Base-by-base conservation (phyloP, 2,329 filamentous ascomycete species). In the Botrytis fabae region DNA sequence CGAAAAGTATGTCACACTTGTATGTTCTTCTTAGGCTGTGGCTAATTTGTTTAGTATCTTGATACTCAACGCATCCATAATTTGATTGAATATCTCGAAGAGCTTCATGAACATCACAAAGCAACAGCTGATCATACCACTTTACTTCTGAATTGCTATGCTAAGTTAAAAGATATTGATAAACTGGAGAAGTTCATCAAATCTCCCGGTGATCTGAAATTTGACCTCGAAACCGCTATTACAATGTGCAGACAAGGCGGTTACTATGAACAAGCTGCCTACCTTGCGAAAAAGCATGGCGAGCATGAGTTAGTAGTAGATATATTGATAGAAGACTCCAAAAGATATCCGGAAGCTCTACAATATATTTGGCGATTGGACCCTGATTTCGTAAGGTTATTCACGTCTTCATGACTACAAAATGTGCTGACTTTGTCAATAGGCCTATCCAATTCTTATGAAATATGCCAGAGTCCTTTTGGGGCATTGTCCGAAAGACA, bases 41-140 rank as follows among this genome's bases (percentile, higher is more conserved):
- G 77, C 81, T 85, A 76, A 83, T 76, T 51, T 25, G 18, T 9
- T 1, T 69, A 95, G 90, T 99, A 97, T 79, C 87, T 99, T 54
- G 96, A 99, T 80, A 98, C 96, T 0, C 96, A 99, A 86, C 89
- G 95, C 75, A 98, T 99, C 82, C 94, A 98, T 78, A 99, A 98
- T 80, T 86, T 99, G 42, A 98, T 99, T 72, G 94, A 97, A 80
- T 99, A 98, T 79, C 86, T 99, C 2, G 97, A 99, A 83, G 94
- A 99, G 82, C 85, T 99, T 25, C 96, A 99, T 79, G 94, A 98
- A 75, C 94, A 97, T 78, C 91, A 95, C 79, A 95, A 92, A 80
- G 97, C 96, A 0, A 98, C 95, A 2, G 92, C 94, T 2, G 96
- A 99, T 77, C 96, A 99, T 78, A 99, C 96, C 0, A 99, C 96